These are phyloP conservation scores for Rhodomyrtus tomentosa DNA, from an alignment of 345 rosid genomes.

Conservation along the genomic window DNA sequence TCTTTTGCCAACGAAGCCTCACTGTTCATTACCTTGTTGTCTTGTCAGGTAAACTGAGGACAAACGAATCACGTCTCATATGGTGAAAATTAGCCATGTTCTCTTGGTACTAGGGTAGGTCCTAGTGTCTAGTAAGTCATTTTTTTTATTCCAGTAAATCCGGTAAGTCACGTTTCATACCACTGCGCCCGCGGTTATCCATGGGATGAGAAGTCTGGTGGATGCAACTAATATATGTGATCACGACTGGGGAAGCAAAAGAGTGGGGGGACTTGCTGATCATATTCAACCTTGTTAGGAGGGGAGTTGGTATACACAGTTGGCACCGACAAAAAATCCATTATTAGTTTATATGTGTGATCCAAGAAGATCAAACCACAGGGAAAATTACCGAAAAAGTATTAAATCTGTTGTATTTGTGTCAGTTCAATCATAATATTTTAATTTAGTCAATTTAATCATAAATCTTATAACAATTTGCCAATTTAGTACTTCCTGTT, in stretches of 20 bases:
- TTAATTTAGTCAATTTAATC: too few species aligned
- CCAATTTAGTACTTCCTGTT: too few species aligned
- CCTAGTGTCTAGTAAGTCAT: neutral
- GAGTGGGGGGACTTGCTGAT: too few species aligned
- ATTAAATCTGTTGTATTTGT: too few species aligned
- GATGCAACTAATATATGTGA: neutral
- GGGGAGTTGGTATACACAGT: neutral
- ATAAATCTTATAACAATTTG: too few species aligned
- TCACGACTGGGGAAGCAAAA: too few species aligned
- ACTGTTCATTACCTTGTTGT: conserved; percentile 30
- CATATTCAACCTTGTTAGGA: neutral
- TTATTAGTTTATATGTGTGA: neutral
- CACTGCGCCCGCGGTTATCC: too few species aligned
- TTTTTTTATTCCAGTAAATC: too few species aligned
- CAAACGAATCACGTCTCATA: neutral
- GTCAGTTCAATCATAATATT: too few species aligned
- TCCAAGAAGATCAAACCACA: neutral
- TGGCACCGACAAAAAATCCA: neutral
- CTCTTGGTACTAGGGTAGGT: neutral
- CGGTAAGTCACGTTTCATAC: too few species aligned
- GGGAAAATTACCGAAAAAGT: too few species aligned
- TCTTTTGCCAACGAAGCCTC: conserved; percentile 26
- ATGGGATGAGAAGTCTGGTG: neutral
- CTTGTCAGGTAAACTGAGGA: conserved; percentile 19
- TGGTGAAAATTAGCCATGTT: neutral